These are phyloP conservation scores for Fraxinus floribunda DNA, from an alignment of 305 asterid species.

Conservation along the genomic window DNA sequence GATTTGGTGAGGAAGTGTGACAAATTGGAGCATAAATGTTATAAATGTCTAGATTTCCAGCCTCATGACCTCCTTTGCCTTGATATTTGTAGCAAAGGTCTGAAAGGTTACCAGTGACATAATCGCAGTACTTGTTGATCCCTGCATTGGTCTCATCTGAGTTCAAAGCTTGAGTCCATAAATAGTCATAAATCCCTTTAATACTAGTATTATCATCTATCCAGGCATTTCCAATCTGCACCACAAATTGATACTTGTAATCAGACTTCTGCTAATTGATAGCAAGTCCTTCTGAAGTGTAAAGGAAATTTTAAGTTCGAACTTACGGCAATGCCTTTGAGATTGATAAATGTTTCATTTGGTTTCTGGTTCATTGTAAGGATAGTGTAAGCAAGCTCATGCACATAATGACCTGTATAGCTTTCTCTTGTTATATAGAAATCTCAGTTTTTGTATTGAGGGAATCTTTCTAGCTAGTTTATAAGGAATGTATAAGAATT, in stretches of 20 bases:
- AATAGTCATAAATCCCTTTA: slow-evolving; percentile 27
- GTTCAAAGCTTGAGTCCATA: slow-evolving; percentile 39
- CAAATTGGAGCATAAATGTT: slow-evolving; percentile 41
- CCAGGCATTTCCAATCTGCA: slow-evolving; percentile 42
- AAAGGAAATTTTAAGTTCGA: not conserved
- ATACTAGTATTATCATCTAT: slow-evolving; percentile 19
- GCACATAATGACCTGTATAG: slow-evolving; percentile 55
- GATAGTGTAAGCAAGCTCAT: slow-evolving; percentile 45
- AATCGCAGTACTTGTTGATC: slow-evolving; percentile 27
- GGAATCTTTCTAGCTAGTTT: slow-evolving; percentile 58
- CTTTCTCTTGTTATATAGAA: slow-evolving; percentile 56
- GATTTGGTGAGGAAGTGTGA: slow-evolving; percentile 12
- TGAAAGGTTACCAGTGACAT: not conserved
- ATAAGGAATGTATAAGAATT: slow-evolving; percentile 45
- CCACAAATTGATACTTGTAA: not conserved
- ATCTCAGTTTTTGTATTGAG: slow-evolving; percentile 46
- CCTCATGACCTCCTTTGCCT: not conserved
- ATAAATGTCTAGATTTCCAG: slow-evolving; percentile 21
- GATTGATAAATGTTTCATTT: slow-evolving; percentile 41
- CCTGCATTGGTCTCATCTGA: slow-evolving; percentile 34
- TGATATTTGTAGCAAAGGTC: not conserved
- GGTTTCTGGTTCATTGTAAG: slow-evolving; percentile 30
- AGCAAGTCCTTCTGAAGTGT: not conserved
- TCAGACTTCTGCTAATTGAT: not conserved
- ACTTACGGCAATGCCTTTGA: slow-evolving; percentile 53